Base-by-base conservation (phyloP, 1,284 basidiomycete species). In the Irpex sp. region DNA sequence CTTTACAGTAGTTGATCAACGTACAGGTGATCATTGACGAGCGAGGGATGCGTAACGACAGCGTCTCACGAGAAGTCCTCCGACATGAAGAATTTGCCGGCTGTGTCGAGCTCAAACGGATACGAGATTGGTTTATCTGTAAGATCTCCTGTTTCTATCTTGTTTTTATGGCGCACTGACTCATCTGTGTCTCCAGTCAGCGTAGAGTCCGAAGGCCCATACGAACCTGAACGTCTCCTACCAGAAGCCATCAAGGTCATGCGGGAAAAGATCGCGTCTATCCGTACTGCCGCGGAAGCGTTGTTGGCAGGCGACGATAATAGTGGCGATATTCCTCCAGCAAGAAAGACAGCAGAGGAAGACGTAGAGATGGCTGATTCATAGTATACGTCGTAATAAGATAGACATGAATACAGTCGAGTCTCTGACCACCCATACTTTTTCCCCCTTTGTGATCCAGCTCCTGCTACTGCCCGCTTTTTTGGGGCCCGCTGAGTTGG, bases 71-170 rank as follows among this genome's bases (percentile, higher is more conserved):
- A 56, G 97, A 99, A 75, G 96, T 97, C 1, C 81, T 98, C 55
- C 84, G 97, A 63, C 92, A 98, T 75, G 86, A 90, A 1, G 96
- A 99, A 74, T 98, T 99, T 69, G 85, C 89, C 59, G 94, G 88
- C 58, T 87, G 84, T 63, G 94, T 97, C 13, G 85, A 93, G 73
- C 82, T 99, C 53, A 88, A 89, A 57, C 83, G 97, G 8, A 88
- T 98, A 58, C 81, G 95, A 60, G 96, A 99, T 79, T 93, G 92
- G 78, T 99, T 98, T 75, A 84, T 99, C 64, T 98, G 95, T 96
- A 68, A 66, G 86, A 13, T 13, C 26, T 6, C 15, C 19, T 36
- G 5, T 33, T 49, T 59, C 43, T 37, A 4, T 55, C 59, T 54
- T 31, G 57, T 5, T 5, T 11, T 54, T 50, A 54, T 9, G 53